Evolutionary conservation across 2,329 filamentous ascomycete species (phyloP), one percentile per base, ranked within the genome.

Genomic region (Exophiala bonariae): DNA sequence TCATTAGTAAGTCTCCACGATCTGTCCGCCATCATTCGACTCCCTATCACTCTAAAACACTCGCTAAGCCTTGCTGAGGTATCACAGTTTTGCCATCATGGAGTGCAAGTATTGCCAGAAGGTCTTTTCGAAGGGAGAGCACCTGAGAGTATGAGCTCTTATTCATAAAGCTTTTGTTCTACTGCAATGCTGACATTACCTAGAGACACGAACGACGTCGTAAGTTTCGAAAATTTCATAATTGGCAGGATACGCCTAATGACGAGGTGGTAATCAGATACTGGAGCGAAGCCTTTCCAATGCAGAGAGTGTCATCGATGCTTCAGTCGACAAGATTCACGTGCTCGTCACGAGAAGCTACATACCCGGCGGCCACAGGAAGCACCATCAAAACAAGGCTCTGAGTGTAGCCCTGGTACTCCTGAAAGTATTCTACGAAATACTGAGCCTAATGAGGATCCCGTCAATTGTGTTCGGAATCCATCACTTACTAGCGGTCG

Each of bases 201-300:
- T 54, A 72, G 68, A 70, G 69, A 63, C 69, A 72, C 56, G 68
- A 72, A 57, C 66, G 67, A 28, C 68, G 67, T 48, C 69, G 67
- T 71, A 66, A 62, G 67, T 44, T 26, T 6, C 11, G 23, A 11
- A 26, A 26, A 6, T 26, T 26, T 26, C 11, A 26, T 11, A 26
- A 26, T 26, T 26, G 6, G 23, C 23, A 26, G 6, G 6, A 26
- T 6, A 26, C 11, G 23, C 14, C 23, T 30, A 26, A 44, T 38
- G 32, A 19, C 32, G 22, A 20, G 18, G 56, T 47, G 26, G 16
- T 22, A 36, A 44, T 11, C 5, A 70, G 67, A 71, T 50, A 71
- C 68, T 34, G 68, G 68, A 37, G 63, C 64, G 9, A 69, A 67
- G 54, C 70, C 70, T 14, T 73, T 66, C 43, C 57, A 63, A 37